A percentile compares a stretch with the other conserved stretches of the same genome.
These are phyloP conservation scores for Pseudocercospora musae DNA, from an alignment of 2,329 filamentous ascomycete species.

Conservation along the genomic window DNA sequence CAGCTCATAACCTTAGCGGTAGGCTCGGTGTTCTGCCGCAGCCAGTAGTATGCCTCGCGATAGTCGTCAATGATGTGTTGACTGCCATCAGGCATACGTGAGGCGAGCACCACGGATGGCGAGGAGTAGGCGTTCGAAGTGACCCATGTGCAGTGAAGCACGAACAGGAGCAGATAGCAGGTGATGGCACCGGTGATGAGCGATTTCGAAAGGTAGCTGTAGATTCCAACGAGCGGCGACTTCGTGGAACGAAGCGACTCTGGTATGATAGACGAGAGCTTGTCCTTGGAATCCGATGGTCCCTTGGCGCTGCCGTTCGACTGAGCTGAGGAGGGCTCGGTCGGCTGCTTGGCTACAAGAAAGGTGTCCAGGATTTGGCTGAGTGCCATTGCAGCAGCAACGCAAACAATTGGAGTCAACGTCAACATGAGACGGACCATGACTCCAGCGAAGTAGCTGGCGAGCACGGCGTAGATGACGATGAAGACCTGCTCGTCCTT, in stretches of 20 bases:
- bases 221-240: constrained; percentile 77
- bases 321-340: constrained; percentile 38
- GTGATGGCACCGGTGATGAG: constrained; percentile 70
- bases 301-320: constrained; percentile 41
- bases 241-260: constrained; percentile 66
- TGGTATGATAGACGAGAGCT: constrained; percentile 39
- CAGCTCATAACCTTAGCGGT: constrained; percentile 99
- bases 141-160: constrained; percentile 98
- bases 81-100: constrained; percentile 84
- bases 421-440: constrained; percentile 99
- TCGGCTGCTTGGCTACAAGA: constrained; percentile 64
- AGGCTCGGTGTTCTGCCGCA: constrained; percentile 90
- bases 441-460: constrained; percentile 97
- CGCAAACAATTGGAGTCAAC: constrained; percentile 91
- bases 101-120: constrained; percentile 92
- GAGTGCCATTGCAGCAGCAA: constrained; percentile 82
- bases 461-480: constrained; percentile 93
- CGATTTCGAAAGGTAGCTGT: constrained; percentile 73
- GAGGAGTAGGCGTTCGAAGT: constrained; percentile 99
- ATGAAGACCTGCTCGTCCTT: constrained; percentile 97
- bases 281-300: constrained; percentile 47
- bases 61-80: constrained; percentile 99
- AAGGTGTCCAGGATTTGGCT: constrained; percentile 89
- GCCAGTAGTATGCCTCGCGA: constrained; percentile 98
- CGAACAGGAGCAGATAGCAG: constrained; percentile 85